These are phyloP conservation scores for Penstemon davidsonii DNA, from an alignment of 257 asterid genomes.

Conservation along the genomic window DNA sequence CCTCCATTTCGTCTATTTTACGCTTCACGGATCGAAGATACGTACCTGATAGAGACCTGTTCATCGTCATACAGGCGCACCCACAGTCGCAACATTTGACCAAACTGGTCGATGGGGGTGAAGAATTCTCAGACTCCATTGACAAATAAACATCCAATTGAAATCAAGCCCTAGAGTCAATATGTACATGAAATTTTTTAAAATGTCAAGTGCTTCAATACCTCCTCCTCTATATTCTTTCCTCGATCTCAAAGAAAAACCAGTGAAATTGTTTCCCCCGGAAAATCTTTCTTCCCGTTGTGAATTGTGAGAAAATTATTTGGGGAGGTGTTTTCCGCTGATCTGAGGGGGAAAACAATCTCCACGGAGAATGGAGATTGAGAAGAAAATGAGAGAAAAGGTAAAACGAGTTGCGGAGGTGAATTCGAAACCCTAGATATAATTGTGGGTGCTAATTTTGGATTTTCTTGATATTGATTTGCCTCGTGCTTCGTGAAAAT, in stretches of 20 bases:
- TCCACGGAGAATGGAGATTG: constrained; percentile 29
- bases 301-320: neutral
- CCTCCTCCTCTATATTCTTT: constrained; percentile 36
- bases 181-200: constrained; percentile 19
- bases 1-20: constrained; percentile 58
- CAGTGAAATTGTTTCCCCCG: constrained; percentile 20
- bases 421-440: constrained; percentile 48
- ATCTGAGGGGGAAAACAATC: constrained; percentile 29
- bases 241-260: constrained; percentile 30
- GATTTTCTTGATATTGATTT: constrained; percentile 21
- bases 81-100: constrained; percentile 76
- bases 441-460: neutral
- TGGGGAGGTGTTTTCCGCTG: constrained; percentile 13
- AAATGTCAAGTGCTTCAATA: constrained; percentile 35
- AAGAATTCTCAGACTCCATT: constrained; percentile 60
- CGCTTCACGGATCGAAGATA: constrained; percentile 71
- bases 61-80: constrained; percentile 54
- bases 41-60: constrained; percentile 51
- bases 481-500: constrained; percentile 32
- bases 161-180: constrained; percentile 28
- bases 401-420: constrained; percentile 20
- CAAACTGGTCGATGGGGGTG: constrained; percentile 40
- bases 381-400: constrained; percentile 29
- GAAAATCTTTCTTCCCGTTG: neutral
- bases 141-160: constrained; percentile 33